A percentile compares a stretch with the other conserved stretches of the same genome.
Conservation (phyloP, 2,329 filamentous ascomycete genomes). For the Aspergillus cejpii region DNA sequence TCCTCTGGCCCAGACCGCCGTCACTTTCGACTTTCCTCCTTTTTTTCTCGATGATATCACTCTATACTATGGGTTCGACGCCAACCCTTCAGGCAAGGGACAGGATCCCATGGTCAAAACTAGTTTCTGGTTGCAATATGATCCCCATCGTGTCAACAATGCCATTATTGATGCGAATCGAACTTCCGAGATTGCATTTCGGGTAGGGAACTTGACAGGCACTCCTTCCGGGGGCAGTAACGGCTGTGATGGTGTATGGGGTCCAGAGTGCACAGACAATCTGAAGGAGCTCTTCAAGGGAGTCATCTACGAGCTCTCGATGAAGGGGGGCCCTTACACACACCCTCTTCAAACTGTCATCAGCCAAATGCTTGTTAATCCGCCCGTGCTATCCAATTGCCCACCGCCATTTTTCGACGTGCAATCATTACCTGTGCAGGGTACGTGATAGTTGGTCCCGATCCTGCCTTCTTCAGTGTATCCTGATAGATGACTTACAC, state of each 20-base stretch:
- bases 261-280: constrained; percentile 26
- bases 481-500: constrained; percentile 7
- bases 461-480: not conserved
- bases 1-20: constrained; percentile 33
- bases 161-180: constrained; percentile 27
- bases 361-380: constrained; percentile 21
- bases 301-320: constrained; percentile 24
- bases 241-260: constrained; percentile 37
- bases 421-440: constrained; percentile 27
- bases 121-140: constrained; percentile 34
- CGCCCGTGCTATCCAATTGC: constrained; percentile 23
- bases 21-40: constrained; percentile 30
- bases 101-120: constrained; percentile 33
- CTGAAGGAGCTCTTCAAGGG: constrained; percentile 26
- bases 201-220: constrained; percentile 34
- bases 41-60: constrained; percentile 30
- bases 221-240: constrained; percentile 30
- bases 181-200: constrained; percentile 34
- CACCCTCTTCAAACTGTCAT: constrained; percentile 28
- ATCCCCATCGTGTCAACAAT: constrained; percentile 22
- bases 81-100: constrained; percentile 26
- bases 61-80: constrained; percentile 35
- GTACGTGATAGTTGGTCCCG: constrained; percentile 18
- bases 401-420: constrained; percentile 30
- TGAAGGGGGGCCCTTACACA: constrained; percentile 23